A percentile compares a stretch with the other conserved stretches of the same genome.
These are phyloP conservation scores for Paxillus involutus DNA, from an alignment of 768 basidiomycete species.

Conservation along the genomic window DNA sequence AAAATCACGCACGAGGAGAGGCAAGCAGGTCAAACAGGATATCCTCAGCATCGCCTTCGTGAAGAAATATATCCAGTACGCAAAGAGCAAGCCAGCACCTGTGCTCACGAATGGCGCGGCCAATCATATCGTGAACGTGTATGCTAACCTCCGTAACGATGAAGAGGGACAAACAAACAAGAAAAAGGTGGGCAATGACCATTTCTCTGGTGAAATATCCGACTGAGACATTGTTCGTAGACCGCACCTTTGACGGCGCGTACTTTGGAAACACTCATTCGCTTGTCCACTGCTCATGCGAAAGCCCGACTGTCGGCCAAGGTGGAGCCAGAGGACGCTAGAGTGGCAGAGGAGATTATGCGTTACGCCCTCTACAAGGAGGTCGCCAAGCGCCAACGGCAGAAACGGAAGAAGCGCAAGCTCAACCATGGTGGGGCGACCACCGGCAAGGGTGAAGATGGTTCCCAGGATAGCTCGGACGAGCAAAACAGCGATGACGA, in stretches of 20 bases:
- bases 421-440: conserved; percentile 65
- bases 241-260: conserved; percentile 97
- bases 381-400: conserved; percentile 73
- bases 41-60: conserved; percentile 91
- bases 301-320: conserved; percentile 88
- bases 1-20: conserved; percentile 52
- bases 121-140: conserved; percentile 90
- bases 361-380: conserved; percentile 98
- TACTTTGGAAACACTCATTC: conserved; percentile 97
- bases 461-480: conserved; percentile 33
- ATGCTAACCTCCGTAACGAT: conserved; percentile 89
- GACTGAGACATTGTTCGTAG: conserved; percentile 41
- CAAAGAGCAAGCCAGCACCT: conserved; percentile 86
- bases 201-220: not conserved
- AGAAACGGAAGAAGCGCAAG: conserved; percentile 82
- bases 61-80: conserved; percentile 98
- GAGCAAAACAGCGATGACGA: conserved; percentile 51
- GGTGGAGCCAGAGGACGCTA: conserved; percentile 84
- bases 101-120: conserved; percentile 90
- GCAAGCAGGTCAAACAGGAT: conserved; percentile 67
- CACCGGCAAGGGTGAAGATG: conserved; percentile 55
- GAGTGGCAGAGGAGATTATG: conserved; percentile 90
- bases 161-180: conserved; percentile 79
- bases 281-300: conserved; percentile 96
- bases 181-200: conserved; percentile 60